Conservation (phyloP, 1,284 basidiomycete species). For the Austroboletus novae-zelandiae region DNA sequence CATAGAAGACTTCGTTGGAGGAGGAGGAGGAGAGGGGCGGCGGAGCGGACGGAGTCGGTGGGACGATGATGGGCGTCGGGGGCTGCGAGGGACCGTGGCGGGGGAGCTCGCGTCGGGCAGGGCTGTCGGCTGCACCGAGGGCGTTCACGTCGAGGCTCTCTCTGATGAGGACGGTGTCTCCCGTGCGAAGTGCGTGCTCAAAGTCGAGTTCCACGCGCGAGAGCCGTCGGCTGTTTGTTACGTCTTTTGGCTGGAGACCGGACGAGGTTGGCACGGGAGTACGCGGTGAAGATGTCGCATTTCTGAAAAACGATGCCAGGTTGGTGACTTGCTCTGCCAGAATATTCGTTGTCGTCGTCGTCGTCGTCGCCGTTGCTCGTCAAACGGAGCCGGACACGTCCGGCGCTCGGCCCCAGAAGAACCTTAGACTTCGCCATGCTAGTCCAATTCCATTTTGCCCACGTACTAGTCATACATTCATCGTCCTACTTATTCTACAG, state of each 20-base stretch:
- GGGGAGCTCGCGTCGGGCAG: slow-evolving; percentile 32
- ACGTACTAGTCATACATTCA: slow-evolving; percentile 22
- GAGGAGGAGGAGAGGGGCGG: slow-evolving; percentile 38
- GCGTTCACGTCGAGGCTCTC: slow-evolving; percentile 67
- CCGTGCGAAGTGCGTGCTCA: slow-evolving; percentile 64
- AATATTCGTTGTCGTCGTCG: slow-evolving; percentile 7
- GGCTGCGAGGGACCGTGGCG: slow-evolving; percentile 38
- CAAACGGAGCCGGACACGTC: slow-evolving; percentile 1
- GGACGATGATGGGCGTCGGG: slow-evolving; percentile 51
- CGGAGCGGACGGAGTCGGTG: slow-evolving; percentile 54
- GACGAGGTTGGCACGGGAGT: slow-evolving; percentile 50
- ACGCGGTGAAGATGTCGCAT: slow-evolving; percentile 42
- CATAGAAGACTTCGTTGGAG: slow-evolving; percentile 58
- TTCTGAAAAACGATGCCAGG: slow-evolving; percentile 44
- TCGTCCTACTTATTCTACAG: slow-evolving; percentile 15
- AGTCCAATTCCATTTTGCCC: slow-evolving; percentile 14
- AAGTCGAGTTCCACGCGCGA: slow-evolving; percentile 78
- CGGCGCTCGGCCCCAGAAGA: slow-evolving; percentile 9
- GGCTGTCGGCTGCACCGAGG: slow-evolving; percentile 51
- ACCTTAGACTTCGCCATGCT: background rate
- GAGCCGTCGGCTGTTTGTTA: slow-evolving; percentile 44
- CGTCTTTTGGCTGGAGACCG: slow-evolving; percentile 51
- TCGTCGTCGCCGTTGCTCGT: slow-evolving; percentile 11
- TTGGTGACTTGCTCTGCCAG: slow-evolving; percentile 17
- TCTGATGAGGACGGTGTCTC: slow-evolving; percentile 63